Percentiles rank a stretch among this genome's conserved stretches.
Conservation (phyloP, 208 protist genomes). For the Leishmania lainsoni region DNA sequence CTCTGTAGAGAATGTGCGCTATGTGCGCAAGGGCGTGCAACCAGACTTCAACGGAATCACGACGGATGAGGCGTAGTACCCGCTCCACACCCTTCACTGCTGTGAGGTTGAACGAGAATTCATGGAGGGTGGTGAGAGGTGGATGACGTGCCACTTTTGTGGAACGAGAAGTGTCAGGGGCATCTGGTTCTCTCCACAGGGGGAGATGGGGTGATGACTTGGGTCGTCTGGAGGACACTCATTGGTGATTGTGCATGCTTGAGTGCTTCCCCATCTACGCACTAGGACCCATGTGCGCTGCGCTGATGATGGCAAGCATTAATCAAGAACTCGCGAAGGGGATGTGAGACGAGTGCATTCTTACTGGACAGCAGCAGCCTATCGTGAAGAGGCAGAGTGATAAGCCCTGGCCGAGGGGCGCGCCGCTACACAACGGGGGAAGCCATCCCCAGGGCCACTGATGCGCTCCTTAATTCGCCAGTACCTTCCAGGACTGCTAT, state of each 20-base stretch:
- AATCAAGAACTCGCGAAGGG: slow-evolving; percentile 44
- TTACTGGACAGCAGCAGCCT: not conserved
- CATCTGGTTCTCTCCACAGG: slow-evolving; percentile 72
- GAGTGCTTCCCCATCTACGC: slow-evolving; percentile 91
- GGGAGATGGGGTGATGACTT: slow-evolving; percentile 49
- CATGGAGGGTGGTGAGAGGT: slow-evolving; percentile 71
- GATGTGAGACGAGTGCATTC: slow-evolving; percentile 41
- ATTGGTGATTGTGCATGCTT: slow-evolving; percentile 71
- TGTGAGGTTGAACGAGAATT: slow-evolving; percentile 83
- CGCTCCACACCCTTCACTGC: slow-evolving; percentile 82
- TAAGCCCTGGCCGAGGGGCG: not conserved
- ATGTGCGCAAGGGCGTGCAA: slow-evolving; percentile 45
- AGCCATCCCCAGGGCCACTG: not conserved
- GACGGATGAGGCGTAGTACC: slow-evolving; percentile 88
- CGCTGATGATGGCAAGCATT: slow-evolving; percentile 64
- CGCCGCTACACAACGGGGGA: not conserved
- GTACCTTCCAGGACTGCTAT: slow-evolving; percentile 66
- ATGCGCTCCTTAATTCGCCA: slow-evolving; percentile 47
- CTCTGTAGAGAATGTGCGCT: slow-evolving; percentile 43
- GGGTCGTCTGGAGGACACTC: slow-evolving; percentile 83
- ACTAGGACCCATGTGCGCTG: slow-evolving; percentile 74
- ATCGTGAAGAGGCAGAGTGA: not conserved
- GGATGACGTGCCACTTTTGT: slow-evolving; percentile 69
- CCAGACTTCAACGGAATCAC: slow-evolving; percentile 76
- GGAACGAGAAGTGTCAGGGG: slow-evolving; percentile 83